Evolutionary conservation across 2,329 filamentous ascomycete genomes (phyloP).

Genomic region (Hymenoscyphus scutula): DNA sequence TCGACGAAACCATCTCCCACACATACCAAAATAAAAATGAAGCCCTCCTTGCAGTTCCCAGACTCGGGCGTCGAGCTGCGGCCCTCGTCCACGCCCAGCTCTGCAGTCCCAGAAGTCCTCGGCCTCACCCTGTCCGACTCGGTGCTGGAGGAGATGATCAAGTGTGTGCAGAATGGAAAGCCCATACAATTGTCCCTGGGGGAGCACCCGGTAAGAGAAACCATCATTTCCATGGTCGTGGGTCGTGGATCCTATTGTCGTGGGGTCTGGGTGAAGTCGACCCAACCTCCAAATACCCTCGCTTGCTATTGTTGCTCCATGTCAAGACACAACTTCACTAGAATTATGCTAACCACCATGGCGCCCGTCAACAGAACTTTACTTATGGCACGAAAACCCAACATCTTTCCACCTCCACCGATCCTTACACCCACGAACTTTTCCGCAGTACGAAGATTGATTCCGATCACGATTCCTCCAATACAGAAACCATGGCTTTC

Average conservation of each 20-base stretch:
- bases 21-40: slow-evolving; percentile 37
- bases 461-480: slow-evolving; percentile 38
- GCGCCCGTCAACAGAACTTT: slow-evolving; percentile 45
- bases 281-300: background rate
- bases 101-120: slow-evolving; percentile 52
- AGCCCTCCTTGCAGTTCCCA: slow-evolving; percentile 54
- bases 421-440: slow-evolving; percentile 53
- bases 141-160: slow-evolving; percentile 62
- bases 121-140: slow-evolving; percentile 56
- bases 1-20: slow-evolving; percentile 10
- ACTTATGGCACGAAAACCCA: slow-evolving; percentile 52
- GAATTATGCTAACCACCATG: slow-evolving; percentile 21
- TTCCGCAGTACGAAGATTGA: slow-evolving; percentile 51
- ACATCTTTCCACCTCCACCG: slow-evolving; percentile 44
- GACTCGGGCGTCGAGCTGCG: slow-evolving; percentile 57
- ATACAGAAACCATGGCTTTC: background rate
- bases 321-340: slow-evolving; percentile 4
- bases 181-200: slow-evolving; percentile 58
- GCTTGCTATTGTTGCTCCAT: slow-evolving; percentile 14
- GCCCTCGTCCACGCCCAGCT: slow-evolving; percentile 43
- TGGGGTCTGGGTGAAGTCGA: background rate
- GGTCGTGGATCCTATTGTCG: background rate
- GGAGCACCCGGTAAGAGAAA: slow-evolving; percentile 53
- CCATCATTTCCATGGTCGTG: background rate
- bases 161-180: slow-evolving; percentile 55